Base-by-base conservation (phyloP, 805 yeast species). In the Limtongozyma cylindracea region DNA sequence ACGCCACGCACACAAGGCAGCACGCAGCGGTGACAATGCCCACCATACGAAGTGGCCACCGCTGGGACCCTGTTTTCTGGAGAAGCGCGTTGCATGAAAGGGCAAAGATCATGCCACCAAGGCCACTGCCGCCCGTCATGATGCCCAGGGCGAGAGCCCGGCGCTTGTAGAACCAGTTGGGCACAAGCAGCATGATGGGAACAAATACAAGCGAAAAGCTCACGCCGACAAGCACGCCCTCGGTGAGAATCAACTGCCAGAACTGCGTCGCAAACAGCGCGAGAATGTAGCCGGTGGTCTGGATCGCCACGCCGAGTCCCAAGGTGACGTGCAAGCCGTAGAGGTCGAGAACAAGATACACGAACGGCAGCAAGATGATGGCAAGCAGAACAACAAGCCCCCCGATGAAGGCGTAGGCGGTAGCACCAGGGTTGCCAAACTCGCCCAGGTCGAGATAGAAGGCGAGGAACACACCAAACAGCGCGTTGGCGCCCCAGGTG, bases 201-300 rank as follows among this genome's bases (percentile, higher is more conserved):
- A 65, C 49, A 23, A 62, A 57, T 16, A 66, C 46, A 10, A 63
- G 36, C 0, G 76, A 63, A n/a, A n/a, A n/a, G n/a, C n/a, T n/a
- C 15, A 58, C 33, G 15, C 78, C 73, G 23, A 55, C 56, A 19
- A 72, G 27, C 3, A 69, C 47, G 14, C 84, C 82, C 40, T 72
- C 82, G 6, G 76, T 61, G 19, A 67, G 38, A 32, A 55, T 67
- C 9, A 73, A 34, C 29, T 73, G 67, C 80, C 82, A 71, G 11
- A 64, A 33, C 18, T 51, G 46, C 3, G 52, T 56, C 1, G 72
- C 40, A 32, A 54, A 67, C 5, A 71, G 57, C 1, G 82, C 78
- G 29, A 71, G 31, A 23, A 72, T 27, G 17, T 58, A 49, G 0
- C 67, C 71, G 0, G 53, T 49, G 26, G 66, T 58, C 33, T 68